Evolutionary conservation across 805 yeast genomes (phyloP).

Genomic region (Ogataea pilisensis): DNA sequence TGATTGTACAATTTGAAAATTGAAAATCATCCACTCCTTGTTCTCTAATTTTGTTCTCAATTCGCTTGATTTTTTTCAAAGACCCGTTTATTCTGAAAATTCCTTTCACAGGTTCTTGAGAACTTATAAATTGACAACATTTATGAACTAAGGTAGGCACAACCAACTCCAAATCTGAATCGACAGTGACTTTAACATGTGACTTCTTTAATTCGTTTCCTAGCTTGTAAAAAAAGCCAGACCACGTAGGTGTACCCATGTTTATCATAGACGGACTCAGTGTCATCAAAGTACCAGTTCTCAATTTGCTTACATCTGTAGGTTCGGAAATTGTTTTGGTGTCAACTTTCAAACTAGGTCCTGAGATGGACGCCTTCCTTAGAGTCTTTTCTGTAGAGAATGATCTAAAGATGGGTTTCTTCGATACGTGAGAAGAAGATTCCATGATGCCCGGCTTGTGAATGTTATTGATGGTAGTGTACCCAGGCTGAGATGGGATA

Average conservation of each 20-base stretch:
- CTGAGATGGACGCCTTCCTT: constrained; percentile 12
- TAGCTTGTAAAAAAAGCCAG: constrained; percentile 13
- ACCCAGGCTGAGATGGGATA: too few relatives aligned
- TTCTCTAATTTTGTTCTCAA: constrained; percentile 25
- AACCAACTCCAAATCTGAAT: constrained; percentile 9
- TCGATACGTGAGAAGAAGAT: constrained; percentile 1
- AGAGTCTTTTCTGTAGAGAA: constrained; percentile 12
- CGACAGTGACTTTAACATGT: constrained; percentile 8
- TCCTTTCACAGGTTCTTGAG: constrained; percentile 29
- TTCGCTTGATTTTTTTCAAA: constrained; percentile 28
- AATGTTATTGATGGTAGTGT: too few relatives aligned
- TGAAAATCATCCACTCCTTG: constrained; percentile 19
- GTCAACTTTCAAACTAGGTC: constrained; percentile 11
- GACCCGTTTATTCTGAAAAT: constrained; percentile 36
- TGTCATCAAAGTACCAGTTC: too few relatives aligned
- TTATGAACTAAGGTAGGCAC: constrained; percentile 31
- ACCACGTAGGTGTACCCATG: constrained; percentile 6
- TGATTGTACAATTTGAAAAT: constrained; percentile 12
- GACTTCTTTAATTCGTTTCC: constrained; percentile 22
- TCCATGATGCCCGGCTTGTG: too few relatives aligned
- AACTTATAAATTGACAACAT: constrained; percentile 28
- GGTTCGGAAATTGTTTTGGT: too few relatives aligned
- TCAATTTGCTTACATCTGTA: too few relatives aligned
- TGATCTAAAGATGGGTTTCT: constrained; percentile 19
- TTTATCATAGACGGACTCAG: constrained; percentile 5